phyloP scores from a whole-genome alignment of 1,284 basidiomycete species.

The Schizophyllum amplum region DNA sequence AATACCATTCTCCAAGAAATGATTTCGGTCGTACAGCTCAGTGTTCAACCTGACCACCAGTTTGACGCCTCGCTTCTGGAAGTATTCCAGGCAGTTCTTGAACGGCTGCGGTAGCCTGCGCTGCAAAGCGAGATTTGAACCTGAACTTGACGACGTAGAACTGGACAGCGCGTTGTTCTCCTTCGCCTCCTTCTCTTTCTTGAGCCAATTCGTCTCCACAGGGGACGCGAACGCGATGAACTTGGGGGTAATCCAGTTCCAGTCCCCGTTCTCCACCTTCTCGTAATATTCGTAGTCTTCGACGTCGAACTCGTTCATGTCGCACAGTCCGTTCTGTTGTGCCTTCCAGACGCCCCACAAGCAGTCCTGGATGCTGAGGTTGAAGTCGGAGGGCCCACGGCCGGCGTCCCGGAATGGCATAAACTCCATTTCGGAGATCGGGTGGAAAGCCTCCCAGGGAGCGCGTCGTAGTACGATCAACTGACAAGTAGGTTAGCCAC shows the following conservation, averaged over 20 bases:
- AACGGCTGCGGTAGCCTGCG: constrained; percentile 73
- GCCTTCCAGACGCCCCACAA: constrained; percentile 96
- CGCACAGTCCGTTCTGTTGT: constrained; percentile 80
- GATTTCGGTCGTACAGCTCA: constrained; percentile 81
- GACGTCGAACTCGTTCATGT: constrained; percentile 86
- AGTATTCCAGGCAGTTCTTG: constrained; percentile 87
- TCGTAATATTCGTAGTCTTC: constrained; percentile 93
- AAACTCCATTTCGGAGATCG: constrained; percentile 85
- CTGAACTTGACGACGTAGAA: constrained; percentile 25
- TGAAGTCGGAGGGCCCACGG: constrained; percentile 87
- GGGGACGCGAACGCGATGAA: constrained; percentile 98
- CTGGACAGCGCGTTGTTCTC: constrained; percentile 23
- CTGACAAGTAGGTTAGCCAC: constrained; percentile 33
- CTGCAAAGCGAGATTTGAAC: constrained; percentile 53
- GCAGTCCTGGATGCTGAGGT: constrained; percentile 88
- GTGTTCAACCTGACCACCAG: constrained; percentile 96
- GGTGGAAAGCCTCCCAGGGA: constrained; percentile 95
- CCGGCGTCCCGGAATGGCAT: constrained; percentile 97
- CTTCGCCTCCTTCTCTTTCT: constrained; percentile 57
- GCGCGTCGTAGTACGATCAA: constrained; percentile 88
- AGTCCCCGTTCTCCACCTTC: constrained; percentile 94
- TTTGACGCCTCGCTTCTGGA: constrained; percentile 80
- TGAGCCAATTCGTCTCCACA: constrained; percentile 71
- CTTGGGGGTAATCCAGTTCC: constrained; percentile 92
- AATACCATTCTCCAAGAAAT: constrained; percentile 84